Percentiles rank a stretch among this genome's conserved stretches.
Conservation (phyloP, 2,329 filamentous ascomycete species). For the Aspergillus fijiensis region DNA sequence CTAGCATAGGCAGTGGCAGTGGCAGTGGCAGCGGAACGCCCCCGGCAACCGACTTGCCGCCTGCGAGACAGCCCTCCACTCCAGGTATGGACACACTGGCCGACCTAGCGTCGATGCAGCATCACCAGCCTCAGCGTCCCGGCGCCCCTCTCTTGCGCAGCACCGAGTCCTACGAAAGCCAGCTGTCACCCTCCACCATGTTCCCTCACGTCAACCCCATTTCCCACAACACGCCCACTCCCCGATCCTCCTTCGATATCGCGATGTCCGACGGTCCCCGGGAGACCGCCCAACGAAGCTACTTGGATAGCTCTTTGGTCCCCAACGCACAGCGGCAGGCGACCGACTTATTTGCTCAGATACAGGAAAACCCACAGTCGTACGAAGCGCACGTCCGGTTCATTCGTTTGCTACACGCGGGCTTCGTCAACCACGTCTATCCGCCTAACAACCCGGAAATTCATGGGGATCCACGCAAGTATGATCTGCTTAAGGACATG, state of each 20-base stretch:
- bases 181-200: constrained; percentile 45
- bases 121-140: constrained; percentile 44
- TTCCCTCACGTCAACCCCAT: constrained; percentile 40
- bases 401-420: constrained; percentile 48
- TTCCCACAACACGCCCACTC: constrained; percentile 40
- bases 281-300: constrained; percentile 42
- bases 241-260: constrained; percentile 46
- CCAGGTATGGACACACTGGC: constrained; percentile 52
- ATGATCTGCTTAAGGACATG: constrained; percentile 49
- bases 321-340: constrained; percentile 43
- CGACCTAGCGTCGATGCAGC: constrained; percentile 50
- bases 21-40: constrained; percentile 37
- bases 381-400: constrained; percentile 50
- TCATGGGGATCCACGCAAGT: constrained; percentile 46
- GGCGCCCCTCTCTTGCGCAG: constrained; percentile 40
- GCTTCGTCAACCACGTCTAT: constrained; percentile 49
- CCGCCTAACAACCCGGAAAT: constrained; percentile 46
- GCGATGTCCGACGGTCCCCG: constrained; percentile 46
- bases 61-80: constrained; percentile 44
- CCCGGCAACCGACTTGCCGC: constrained; percentile 33
- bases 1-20: constrained; percentile 28
- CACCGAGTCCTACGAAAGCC: constrained; percentile 44
- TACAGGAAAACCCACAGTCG: constrained; percentile 48
- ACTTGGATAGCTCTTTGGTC: constrained; percentile 42
- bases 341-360: constrained; percentile 42